Conservation (phyloP, 768 basidiomycete species). For the Tricholoma sp. region DNA sequence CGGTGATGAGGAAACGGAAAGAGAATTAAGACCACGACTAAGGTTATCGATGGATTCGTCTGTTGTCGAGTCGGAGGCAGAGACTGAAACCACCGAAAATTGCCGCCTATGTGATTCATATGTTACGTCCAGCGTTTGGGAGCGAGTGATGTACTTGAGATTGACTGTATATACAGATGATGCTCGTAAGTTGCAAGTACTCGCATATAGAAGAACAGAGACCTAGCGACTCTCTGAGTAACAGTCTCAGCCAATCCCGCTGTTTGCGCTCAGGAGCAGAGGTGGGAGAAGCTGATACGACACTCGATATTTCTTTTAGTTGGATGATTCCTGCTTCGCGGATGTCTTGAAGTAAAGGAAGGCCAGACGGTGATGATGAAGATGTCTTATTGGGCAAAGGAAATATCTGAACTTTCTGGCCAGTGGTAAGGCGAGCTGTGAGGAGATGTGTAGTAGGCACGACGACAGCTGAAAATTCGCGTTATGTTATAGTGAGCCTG, state of each 20-base stretch:
- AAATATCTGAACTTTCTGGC: slow-evolving; percentile 42
- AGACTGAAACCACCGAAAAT: slow-evolving; percentile 51
- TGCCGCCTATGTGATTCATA: slow-evolving; percentile 59
- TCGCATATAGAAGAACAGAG: slow-evolving; percentile 16
- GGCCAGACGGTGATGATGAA: slow-evolving; percentile 33
- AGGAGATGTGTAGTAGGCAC: slow-evolving; percentile 54
- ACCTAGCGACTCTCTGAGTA: slow-evolving; percentile 69
- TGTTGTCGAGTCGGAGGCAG: slow-evolving; percentile 18
- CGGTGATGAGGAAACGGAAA: slow-evolving; percentile 37
- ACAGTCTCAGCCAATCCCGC: slow-evolving; percentile 63
- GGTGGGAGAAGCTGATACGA: slow-evolving; percentile 10
- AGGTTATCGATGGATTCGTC: slow-evolving; percentile 26
- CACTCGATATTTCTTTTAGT: slow-evolving; percentile 41
- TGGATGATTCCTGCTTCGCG: slow-evolving; percentile 49
- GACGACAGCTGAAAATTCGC: slow-evolving; percentile 40
- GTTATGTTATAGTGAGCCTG: slow-evolving; percentile 7
- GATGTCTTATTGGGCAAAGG: slow-evolving; percentile 37
- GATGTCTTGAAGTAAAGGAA: slow-evolving; percentile 46
- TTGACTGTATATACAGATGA: slow-evolving; percentile 46
- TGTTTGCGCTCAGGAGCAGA: slow-evolving; percentile 27
- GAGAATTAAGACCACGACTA: slow-evolving; percentile 32
- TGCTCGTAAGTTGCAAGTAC: slow-evolving; percentile 1
- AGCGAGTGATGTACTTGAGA: slow-evolving; percentile 59
- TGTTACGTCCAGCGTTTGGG: slow-evolving; percentile 54
- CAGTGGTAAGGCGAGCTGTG: slow-evolving; percentile 53